Evolutionary conservation across 2,329 filamentous ascomycete genomes (phyloP).

Genomic region (Fusarium sp.): DNA sequence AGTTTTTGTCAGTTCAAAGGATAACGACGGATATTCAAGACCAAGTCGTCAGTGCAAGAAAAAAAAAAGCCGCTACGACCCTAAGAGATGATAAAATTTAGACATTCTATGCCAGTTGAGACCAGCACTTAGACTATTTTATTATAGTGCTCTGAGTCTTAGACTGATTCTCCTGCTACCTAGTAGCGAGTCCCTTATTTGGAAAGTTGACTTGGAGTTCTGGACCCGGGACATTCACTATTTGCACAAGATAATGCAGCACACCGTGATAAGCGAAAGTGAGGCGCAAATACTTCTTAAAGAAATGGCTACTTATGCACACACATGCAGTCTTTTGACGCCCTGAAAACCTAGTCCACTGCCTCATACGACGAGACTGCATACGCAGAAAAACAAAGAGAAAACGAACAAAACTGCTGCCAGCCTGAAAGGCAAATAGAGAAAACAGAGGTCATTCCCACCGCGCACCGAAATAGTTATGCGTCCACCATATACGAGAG

Average conservation of each 20-base stretch:
- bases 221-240: not conserved
- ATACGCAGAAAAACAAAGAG: constrained; percentile 31
- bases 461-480: constrained; percentile 26
- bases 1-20: not conserved
- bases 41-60: not conserved
- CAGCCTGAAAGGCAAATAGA: constrained; percentile 9
- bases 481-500: constrained; percentile 20
- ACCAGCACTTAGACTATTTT: not conserved
- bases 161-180: not conserved
- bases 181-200: not conserved
- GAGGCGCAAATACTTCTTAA: constrained; percentile 12
- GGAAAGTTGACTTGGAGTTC: constrained; percentile 1
- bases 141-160: not conserved
- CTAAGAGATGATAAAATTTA: not conserved
- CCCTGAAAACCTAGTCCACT: constrained; percentile 26
- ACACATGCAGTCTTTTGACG: constrained; percentile 32
- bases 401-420: constrained; percentile 6
- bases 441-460: constrained; percentile 23
- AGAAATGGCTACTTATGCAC: constrained; percentile 17
- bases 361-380: constrained; percentile 31
- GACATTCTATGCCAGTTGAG: not conserved
- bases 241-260: constrained; percentile 2
- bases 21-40: not conserved
- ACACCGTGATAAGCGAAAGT: not conserved
- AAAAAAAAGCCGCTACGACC: not conserved